Evolutionary conservation across 2,329 filamentous ascomycete species (phyloP).

Genomic region (Arthrobotrys pseudoclavata): DNA sequence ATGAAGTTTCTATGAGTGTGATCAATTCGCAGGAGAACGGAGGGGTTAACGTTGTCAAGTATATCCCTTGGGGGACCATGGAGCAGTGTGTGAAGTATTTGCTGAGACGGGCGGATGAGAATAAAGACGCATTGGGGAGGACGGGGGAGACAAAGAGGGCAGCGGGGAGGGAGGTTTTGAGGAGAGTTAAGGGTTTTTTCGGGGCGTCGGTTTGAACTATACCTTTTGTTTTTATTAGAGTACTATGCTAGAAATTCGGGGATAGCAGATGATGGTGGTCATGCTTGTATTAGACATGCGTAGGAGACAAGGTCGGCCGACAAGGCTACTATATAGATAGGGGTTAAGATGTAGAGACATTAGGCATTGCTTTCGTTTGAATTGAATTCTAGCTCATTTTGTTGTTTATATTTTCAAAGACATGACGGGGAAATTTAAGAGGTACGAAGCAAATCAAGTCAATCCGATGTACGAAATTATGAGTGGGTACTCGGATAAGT

Average conservation of each 20-base stretch:
- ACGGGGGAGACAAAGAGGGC: conserved; percentile 75
- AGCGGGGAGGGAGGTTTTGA: conserved; percentile 74
- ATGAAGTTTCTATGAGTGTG: conserved; percentile 74
- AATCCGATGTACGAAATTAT: conserved; percentile 4
- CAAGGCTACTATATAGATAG: too few species aligned
- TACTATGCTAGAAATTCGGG: too few species aligned
- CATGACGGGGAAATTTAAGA: not conserved
- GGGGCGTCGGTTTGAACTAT: not conserved
- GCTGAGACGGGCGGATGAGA: conserved; percentile 79
- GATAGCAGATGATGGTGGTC: not conserved
- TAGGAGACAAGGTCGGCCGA: too few species aligned
- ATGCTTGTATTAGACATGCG: not conserved
- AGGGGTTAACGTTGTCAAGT: conserved; percentile 72
- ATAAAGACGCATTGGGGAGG: conserved; percentile 77
- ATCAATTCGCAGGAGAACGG: conserved; percentile 48
- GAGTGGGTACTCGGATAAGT: not conserved
- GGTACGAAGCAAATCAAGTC: conserved; percentile 19
- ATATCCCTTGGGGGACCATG: conserved; percentile 78
- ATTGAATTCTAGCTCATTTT: not conserved
- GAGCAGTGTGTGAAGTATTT: conserved; percentile 86
- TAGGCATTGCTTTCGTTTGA: not conserved
- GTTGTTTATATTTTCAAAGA: too few species aligned
- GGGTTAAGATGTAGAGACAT: too few species aligned
- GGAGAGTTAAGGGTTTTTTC: conserved; percentile 68
- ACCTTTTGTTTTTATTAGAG: too few species aligned